Conservation (phyloP, 192 early-diverging fungal genomes). For the Chytriomyces sp. region DNA sequence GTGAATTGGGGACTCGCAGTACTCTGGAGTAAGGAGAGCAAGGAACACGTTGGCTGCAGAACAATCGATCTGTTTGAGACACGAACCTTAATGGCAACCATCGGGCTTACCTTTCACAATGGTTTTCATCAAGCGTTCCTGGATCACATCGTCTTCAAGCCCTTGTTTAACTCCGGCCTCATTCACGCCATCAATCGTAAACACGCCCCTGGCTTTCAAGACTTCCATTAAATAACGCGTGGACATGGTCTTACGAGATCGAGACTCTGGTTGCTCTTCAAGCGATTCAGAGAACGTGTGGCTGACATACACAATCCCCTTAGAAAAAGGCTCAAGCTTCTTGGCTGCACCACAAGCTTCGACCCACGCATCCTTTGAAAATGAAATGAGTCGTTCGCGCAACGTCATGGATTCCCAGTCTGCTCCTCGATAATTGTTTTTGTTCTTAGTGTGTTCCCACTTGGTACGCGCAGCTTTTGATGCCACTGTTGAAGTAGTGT, state of each 20-base stretch:
- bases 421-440: background rate
- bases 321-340: background rate
- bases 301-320: background rate
- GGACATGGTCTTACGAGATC: background rate
- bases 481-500: background rate
- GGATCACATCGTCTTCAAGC: background rate
- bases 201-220: background rate
- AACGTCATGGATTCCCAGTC: background rate
- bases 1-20: constrained; percentile 3
- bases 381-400: background rate
- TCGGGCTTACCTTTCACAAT: constrained; percentile 9
- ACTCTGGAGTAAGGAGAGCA: constrained; percentile 16
- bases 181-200: background rate
- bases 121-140: background rate
- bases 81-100: background rate
- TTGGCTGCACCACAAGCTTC: background rate
- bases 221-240: background rate
- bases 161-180: background rate
- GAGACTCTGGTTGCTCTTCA: background rate
- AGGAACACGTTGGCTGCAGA: background rate
- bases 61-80: background rate
- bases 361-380: background rate
- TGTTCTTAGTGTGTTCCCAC: background rate
- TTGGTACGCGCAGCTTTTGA: background rate
- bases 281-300: background rate